Evolutionary conservation across 139 green algal species (phyloP), one percentile per base, ranked within the genome.

Genomic region (Trebouxia sp.): DNA sequence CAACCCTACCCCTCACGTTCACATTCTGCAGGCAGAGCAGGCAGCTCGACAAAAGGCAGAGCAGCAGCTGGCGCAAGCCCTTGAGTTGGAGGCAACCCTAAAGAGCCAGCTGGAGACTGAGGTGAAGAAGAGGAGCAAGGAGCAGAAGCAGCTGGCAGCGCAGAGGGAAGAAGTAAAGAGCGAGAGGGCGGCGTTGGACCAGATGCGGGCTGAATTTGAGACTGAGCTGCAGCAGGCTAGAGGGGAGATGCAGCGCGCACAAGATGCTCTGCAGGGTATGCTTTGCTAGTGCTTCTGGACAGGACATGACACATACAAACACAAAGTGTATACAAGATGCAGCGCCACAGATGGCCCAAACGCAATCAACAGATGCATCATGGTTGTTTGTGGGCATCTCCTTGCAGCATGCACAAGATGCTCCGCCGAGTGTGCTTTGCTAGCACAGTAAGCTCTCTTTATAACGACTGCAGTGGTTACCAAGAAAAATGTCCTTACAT

Each of bases 151-250:
- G 22, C 65, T 88, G 47, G 81, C 75, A 32, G 81, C 55, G 85
- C 85, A 94, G 82, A 84, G 89, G 35, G 80, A 84, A 26, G 86
- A 84, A 42, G 47, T 79, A 17, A 65, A 43, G 32, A 35, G 32
- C 14, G 47, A 79, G 74, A 53, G 74, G 42, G 45, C 28, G 3
- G 28, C 45, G 10, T 86, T 94, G 45, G 90, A 94, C 77, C 39
- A 37, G 12, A 93, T 94, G 87, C 87, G 90, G 1, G 80, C 87
- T 26, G 84, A 94, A 39, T 92, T 94, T 85, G 90, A 92, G 81
- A 55, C 32, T 17, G 88, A 94, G 84, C 84, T 93, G 80, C 84
- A 93, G 56, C 79, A 86, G 11, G 89, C 89, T 5, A 81, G 89
- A 35, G 66, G 41, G 17, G 89, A 94, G 83, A 88, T 92, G 82